Conservation (phyloP, 805 yeast genomes). For the Jamesozyma piceae region DNA sequence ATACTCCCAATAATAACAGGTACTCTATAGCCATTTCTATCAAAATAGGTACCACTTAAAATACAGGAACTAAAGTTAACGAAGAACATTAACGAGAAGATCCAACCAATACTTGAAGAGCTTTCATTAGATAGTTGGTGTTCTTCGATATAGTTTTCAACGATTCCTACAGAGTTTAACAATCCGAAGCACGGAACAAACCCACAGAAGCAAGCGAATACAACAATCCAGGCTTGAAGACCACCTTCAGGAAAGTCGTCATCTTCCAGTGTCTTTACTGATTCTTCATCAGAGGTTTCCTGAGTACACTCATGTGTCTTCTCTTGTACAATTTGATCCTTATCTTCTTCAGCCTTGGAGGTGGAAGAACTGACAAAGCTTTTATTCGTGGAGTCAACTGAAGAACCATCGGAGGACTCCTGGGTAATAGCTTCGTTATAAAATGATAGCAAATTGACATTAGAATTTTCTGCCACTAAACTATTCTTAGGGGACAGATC, state of each 20-base stretch:
- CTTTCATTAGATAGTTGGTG: conserved; percentile 42
- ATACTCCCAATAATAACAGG: conserved; percentile 37
- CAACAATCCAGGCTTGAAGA: conserved; percentile 42
- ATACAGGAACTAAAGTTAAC: conserved; percentile 41
- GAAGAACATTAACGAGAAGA: conserved; percentile 49
- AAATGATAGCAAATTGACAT: neutral
- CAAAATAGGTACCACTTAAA: conserved; percentile 50
- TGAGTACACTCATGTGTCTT: conserved; percentile 3
- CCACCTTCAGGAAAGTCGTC: conserved; percentile 52
- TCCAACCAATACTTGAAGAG: conserved; percentile 50
- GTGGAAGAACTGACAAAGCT: neutral
- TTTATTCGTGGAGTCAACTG: neutral
- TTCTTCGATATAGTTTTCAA: conserved; percentile 48
- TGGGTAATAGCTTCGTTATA: neutral
- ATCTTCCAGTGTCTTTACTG: conserved; percentile 2
- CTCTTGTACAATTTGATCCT: conserved; percentile 2
- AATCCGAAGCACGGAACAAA: conserved; percentile 46
- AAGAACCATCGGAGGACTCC: neutral
- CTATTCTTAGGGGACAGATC: neutral
- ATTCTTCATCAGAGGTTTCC: neutral
- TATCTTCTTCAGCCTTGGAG: neutral
- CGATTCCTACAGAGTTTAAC: conserved; percentile 50
- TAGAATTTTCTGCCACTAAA: neutral
- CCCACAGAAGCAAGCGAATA: conserved; percentile 52
- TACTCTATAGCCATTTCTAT: conserved; percentile 39